These are phyloP conservation scores for Ogataea siamensis DNA, from an alignment of 805 yeast species.

Conservation along the genomic window DNA sequence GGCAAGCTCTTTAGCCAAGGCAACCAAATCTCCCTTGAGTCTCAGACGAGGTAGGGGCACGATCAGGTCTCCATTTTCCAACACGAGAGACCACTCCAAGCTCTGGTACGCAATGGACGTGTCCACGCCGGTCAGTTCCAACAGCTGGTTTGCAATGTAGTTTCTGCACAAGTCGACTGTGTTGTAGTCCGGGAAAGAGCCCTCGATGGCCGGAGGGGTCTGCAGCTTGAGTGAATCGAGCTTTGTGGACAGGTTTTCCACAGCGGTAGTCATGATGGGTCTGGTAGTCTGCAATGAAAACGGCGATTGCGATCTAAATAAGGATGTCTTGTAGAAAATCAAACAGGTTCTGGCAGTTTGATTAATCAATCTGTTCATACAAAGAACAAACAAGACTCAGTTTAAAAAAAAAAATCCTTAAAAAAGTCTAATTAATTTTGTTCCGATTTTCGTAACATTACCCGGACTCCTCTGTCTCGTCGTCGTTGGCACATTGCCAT, in stretches of 20 bases:
- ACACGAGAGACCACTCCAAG: conserved; percentile 79
- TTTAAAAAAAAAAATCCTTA: conserved; percentile 1
- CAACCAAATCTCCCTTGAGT: conserved; percentile 80
- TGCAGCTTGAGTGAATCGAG: conserved; percentile 28
- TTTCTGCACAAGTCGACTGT: conserved; percentile 87
- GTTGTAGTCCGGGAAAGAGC: conserved; percentile 74
- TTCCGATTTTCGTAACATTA: neutral
- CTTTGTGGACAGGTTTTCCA: conserved; percentile 25
- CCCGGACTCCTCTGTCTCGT: conserved; percentile 41
- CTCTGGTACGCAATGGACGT: conserved; percentile 71
- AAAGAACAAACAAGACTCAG: conserved; percentile 6
- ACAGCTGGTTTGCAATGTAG: conserved; percentile 77
- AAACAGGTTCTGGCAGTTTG: conserved; percentile 6
- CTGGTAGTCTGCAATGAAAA: conserved; percentile 13
- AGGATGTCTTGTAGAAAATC: conserved; percentile 1
- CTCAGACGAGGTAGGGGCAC: conserved; percentile 90
- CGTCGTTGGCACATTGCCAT: conserved; percentile 66
- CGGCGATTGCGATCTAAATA: neutral
- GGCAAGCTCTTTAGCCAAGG: conserved; percentile 75
- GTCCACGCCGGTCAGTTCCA: conserved; percentile 71
- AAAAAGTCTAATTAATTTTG: neutral
- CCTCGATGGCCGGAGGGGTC: conserved; percentile 46
- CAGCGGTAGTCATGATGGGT: conserved; percentile 26
- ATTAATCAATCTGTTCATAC: conserved; percentile 10
- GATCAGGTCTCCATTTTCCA: conserved; percentile 90